These are phyloP conservation scores for Backusella tuberculispora DNA, from an alignment of 192 early-diverging fungal genomes.

Conservation along the genomic window DNA sequence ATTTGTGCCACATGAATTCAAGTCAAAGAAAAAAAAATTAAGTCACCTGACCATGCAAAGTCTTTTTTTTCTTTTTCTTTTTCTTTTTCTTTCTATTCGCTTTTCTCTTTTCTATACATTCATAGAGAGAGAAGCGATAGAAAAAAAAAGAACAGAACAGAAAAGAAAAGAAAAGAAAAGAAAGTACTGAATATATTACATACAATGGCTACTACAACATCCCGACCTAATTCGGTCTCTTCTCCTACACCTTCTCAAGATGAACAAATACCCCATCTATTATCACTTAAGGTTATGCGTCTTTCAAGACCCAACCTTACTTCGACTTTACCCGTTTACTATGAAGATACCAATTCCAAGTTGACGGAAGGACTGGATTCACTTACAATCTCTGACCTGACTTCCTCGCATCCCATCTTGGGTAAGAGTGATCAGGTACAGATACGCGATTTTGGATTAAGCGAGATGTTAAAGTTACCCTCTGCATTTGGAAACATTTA, in stretches of 20 bases:
- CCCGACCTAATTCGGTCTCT: constrained; percentile 4
- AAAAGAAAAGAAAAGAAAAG: not conserved
- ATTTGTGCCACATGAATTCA: too few species aligned
- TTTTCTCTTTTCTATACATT: too few species aligned
- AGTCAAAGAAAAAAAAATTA: too few species aligned
- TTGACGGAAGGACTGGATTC: constrained; percentile 32
- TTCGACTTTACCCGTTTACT: constrained; percentile 41
- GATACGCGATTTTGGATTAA: constrained; percentile 65
- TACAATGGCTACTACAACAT: not conserved
- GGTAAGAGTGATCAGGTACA: constrained; percentile 25
- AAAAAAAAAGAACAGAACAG: not conserved
- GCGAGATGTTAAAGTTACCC: constrained; percentile 78
- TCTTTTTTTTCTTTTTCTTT: too few species aligned
- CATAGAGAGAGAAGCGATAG: not conserved
- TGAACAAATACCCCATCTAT: constrained; percentile 58
- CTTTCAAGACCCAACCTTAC: constrained; percentile 67
- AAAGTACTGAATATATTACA: not conserved
- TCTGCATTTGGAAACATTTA: constrained; percentile 91
- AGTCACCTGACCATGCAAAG: too few species aligned
- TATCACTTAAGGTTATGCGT: constrained; percentile 92
- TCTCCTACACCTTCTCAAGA: constrained; percentile 35
- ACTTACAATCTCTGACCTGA: constrained; percentile 22
- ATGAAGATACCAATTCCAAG: constrained; percentile 22
- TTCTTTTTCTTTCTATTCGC: too few species aligned
- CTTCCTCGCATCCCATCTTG: constrained; percentile 30